Conservation (phyloP, 1,139 yeast species). For the Magnusiomyces clavatus region DNA sequence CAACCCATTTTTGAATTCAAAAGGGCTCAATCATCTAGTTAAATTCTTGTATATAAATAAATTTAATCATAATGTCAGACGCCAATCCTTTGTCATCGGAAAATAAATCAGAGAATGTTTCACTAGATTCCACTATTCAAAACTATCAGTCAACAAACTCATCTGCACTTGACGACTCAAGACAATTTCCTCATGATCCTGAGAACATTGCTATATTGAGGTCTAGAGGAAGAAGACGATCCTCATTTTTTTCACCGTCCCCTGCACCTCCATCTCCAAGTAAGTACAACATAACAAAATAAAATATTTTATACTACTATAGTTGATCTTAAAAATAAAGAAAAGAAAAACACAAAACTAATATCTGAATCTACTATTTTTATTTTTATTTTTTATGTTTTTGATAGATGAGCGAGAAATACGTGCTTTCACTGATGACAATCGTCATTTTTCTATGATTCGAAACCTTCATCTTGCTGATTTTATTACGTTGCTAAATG, state of each 20-base stretch:
- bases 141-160: too few relatives aligned
- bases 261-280: constrained; percentile 29
- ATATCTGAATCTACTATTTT: constrained; percentile 40
- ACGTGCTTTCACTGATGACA: constrained; percentile 68
- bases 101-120: too few relatives aligned
- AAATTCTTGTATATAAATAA: too few relatives aligned
- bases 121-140: too few relatives aligned
- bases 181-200: too few relatives aligned
- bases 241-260: constrained; percentile 32
- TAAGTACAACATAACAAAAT: background rate
- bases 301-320: constrained; percentile 14
- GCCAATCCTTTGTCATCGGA: too few relatives aligned
- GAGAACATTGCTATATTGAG: too few relatives aligned
- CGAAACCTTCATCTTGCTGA: constrained; percentile 81
- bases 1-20: too few relatives aligned
- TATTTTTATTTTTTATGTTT: too few relatives aligned
- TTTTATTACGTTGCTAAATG: constrained; percentile 86
- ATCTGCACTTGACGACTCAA: too few relatives aligned
- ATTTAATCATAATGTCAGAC: too few relatives aligned
- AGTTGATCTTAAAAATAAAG: background rate
- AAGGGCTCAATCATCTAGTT: too few relatives aligned
- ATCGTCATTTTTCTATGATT: constrained; percentile 45
- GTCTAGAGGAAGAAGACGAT: constrained; percentile 19
- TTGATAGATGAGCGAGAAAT: constrained; percentile 52
- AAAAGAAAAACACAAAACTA: background rate